Percentiles rank a stretch among this genome's conserved stretches.
These are phyloP conservation scores for Colletotrichum noveboracense DNA, from an alignment of 2,329 filamentous ascomycete species.

Conservation along the genomic window DNA sequence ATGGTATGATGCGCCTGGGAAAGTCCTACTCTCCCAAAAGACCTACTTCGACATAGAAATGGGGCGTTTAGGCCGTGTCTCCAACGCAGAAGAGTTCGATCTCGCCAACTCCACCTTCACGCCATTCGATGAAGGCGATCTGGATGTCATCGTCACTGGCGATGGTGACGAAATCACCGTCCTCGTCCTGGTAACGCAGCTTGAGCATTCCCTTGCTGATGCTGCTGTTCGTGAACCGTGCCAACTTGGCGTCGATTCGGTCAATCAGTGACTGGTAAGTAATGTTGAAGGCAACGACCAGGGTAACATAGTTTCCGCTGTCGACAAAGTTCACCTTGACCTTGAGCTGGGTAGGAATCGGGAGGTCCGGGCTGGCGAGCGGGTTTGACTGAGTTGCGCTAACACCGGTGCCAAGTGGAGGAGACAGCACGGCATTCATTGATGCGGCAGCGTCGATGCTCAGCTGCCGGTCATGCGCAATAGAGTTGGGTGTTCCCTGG, in stretches of 20 bases:
- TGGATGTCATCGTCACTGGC: slow-evolving; percentile 96
- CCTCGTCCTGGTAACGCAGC: slow-evolving; percentile 89
- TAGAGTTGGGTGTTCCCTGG: slow-evolving; percentile 49
- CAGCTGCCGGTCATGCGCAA: slow-evolving; percentile 38
- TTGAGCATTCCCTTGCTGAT: slow-evolving; percentile 84
- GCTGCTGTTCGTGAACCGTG: slow-evolving; percentile 82
- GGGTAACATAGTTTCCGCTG: slow-evolving; percentile 82
- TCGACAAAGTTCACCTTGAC: slow-evolving; percentile 89
- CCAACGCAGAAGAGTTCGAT: slow-evolving; percentile 85
- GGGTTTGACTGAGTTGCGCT: slow-evolving; percentile 30
- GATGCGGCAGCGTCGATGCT: slow-evolving; percentile 40
- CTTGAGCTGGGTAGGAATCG: slow-evolving; percentile 79
- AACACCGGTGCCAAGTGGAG: slow-evolving; percentile 43
- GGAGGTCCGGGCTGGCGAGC: slow-evolving; percentile 53
- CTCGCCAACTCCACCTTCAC: slow-evolving; percentile 84
- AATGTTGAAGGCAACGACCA: slow-evolving; percentile 97
- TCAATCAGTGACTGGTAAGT: slow-evolving; percentile 93
- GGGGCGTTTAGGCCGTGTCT: slow-evolving; percentile 37
- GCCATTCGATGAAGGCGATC: slow-evolving; percentile 94
- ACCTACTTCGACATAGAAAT: slow-evolving; percentile 13
- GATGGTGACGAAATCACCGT: slow-evolving; percentile 92
- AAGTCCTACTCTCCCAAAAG: slow-evolving; percentile 13
- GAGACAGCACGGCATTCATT: slow-evolving; percentile 44
- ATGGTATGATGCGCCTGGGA: slow-evolving; percentile 23
- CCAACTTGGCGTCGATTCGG: slow-evolving; percentile 93